Evolutionary conservation across 495 filamentous ascomycete genomes (phyloP), one percentile per base, ranked within the genome.

Genomic region (Rostrohypoxylon terebratum): DNA sequence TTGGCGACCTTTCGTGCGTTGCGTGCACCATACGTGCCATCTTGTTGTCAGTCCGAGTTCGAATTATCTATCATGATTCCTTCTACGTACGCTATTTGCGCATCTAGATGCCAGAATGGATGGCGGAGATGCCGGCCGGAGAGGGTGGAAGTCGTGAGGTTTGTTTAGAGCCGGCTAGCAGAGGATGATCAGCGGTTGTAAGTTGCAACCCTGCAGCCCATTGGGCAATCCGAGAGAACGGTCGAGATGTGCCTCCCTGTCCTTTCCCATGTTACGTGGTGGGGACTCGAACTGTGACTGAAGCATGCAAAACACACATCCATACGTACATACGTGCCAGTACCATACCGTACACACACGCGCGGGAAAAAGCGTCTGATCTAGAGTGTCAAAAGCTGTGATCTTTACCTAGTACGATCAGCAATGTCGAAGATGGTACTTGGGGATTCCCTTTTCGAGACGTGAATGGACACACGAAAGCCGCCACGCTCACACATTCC

Each of bases 181-280:
- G 71, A 66, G 58, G 60, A 66, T 74, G 71, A 74, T 61, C 65
- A 66, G 36, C 51, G 50, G 50, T 54, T 42, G 36, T 57, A 53
- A 34, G 50, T 54, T 44, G 36, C 51, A 53, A 34, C 55, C 54
- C 57, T 63, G 71, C 71, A 73, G 59, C 20, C 40, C 28, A 44
- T 50, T 59, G 33, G 65, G 18, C 57, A 59, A 66, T 63, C 71
- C 66, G 66, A 66, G 71, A 63, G 63, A 63, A 53, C 36, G 69
- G 63, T 44, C 61, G 54, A 60, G 55, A 62, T 57, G 25, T 34
- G 36, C 14, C 38, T 42, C 38, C 38, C 38, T 42, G 47, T 42
- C 31, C 59, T 42, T 42, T 42, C 31, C 48, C 47, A 51, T 45
- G 42, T 20, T 20, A 28, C 23, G 18, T 53, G 13, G 71, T 66